Evolutionary conservation across 2,329 filamentous ascomycete species (phyloP).

Genomic region (Dactylellina parvicollis): DNA sequence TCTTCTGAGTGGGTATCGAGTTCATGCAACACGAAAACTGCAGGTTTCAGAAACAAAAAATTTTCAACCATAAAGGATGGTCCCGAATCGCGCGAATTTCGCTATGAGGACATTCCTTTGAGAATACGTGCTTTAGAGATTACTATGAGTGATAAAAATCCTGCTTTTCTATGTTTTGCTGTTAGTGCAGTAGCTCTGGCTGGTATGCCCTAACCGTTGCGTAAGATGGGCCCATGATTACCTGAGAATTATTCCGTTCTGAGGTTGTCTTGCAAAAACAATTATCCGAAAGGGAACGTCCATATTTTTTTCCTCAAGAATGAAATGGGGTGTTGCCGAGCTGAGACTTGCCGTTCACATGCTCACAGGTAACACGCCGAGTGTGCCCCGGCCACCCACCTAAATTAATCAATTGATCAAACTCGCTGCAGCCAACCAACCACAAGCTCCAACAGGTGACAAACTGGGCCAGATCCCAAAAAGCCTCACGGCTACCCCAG

Average conservation of each 20-base stretch:
- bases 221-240: slow-evolving; percentile 32
- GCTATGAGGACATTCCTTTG: slow-evolving; percentile 40
- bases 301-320: too few relatives aligned
- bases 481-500: slow-evolving; percentile 54
- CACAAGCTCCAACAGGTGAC: slow-evolving; percentile 27
- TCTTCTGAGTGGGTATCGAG: slow-evolving; percentile 30
- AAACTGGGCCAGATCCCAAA: slow-evolving; percentile 15
- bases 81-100: slow-evolving; percentile 53
- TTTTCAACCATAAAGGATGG: slow-evolving; percentile 1
- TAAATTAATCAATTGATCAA: too few relatives aligned
- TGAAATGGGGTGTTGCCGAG: slow-evolving; percentile 46
- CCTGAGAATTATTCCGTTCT: slow-evolving; percentile 50
- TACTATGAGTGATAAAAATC: slow-evolving; percentile 52
- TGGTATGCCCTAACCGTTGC: slow-evolving; percentile 35
- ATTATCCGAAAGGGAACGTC: slow-evolving; percentile 53
- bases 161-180: slow-evolving; percentile 28
- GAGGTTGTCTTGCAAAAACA: slow-evolving; percentile 46
- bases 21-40: slow-evolving; percentile 54
- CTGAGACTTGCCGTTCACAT: slow-evolving; percentile 51
- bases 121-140: slow-evolving; percentile 1
- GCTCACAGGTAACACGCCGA: slow-evolving; percentile 48
- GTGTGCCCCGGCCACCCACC: slow-evolving; percentile 37
- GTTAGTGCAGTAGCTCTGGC: too few relatives aligned
- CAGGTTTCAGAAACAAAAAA: slow-evolving; percentile 39
- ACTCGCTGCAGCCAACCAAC: slow-evolving; percentile 32